Evolutionary conservation across 2,329 filamentous ascomycete species (phyloP), one percentile per base, ranked within the genome.

Genomic region (Aspergillus sp.): DNA sequence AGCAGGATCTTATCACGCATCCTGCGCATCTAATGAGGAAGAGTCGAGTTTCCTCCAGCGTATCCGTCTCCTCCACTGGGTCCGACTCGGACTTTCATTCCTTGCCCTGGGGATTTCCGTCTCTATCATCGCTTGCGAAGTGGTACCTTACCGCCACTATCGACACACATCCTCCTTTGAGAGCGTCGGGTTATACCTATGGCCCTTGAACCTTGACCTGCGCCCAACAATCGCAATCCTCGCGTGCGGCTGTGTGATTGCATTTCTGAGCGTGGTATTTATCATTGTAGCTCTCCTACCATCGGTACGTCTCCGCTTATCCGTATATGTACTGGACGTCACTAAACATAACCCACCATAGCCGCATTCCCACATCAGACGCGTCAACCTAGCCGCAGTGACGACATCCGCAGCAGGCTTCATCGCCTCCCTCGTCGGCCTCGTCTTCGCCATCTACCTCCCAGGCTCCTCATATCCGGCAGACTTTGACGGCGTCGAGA

Each of bases 181-280:
- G 8, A 59, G 64, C 20, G 64, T 67, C 15, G 68, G 71, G 42
- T 63, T 79, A 5, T 66, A 69, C 20, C 66, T 79, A 1, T 79
- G 77, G 77, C 76, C 77, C 3, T 54, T 71, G 55, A 74, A 78
- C 55, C 61, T 78, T 47, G 75, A 79, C 57, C 32, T 76, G 11
- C 71, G 74, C 20, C 75, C 76, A 12, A 75, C 73, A 0, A 65
- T 74, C 17, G 74, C 71, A 15, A 61, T 72, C 0, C 58, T 79
- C 34, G 63, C 69, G 3, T 74, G 73, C 45, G 74, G 73, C 5
- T 66, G 66, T n/a, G 65, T 79, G 5, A 67, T 77, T 42, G 62
- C 68, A 3, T 58, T 70, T 5, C 59, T 71, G 52, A 70, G 69
- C 11, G 36, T 72, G 49, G 58, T 70, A 15, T 76, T 75, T 57